Evolutionary conservation across 352 stramenopile species (phyloP).

Genomic region (Pseudoperonospora humuli): DNA sequence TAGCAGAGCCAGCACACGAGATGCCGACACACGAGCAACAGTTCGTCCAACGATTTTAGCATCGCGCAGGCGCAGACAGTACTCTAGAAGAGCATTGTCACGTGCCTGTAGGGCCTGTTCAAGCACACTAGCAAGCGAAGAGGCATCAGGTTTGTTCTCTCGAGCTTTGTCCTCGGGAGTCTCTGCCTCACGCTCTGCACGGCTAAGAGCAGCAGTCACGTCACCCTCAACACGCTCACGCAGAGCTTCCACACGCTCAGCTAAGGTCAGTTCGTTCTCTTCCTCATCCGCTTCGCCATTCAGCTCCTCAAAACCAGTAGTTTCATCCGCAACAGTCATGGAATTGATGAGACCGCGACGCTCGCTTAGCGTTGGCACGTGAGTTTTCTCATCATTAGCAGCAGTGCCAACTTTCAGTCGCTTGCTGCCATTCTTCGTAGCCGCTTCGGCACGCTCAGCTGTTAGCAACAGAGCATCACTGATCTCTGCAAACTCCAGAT

Average conservation of each 20-base stretch:
- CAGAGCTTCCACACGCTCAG: slow-evolving; percentile 67
- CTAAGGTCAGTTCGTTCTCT: slow-evolving; percentile 57
- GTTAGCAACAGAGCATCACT: slow-evolving; percentile 59
- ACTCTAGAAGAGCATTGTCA: slow-evolving; percentile 83
- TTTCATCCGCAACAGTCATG: slow-evolving; percentile 56
- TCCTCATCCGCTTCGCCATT: slow-evolving; percentile 37
- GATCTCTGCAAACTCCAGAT: slow-evolving; percentile 48
- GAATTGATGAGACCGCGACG: slow-evolving; percentile 49
- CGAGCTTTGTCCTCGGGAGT: slow-evolving; percentile 21
- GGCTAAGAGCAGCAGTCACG: slow-evolving; percentile 49
- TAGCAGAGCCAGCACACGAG: slow-evolving; percentile 69
- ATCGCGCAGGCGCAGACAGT: slow-evolving; percentile 71
- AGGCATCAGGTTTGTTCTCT: slow-evolving; percentile 62
- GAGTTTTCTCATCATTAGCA: slow-evolving; percentile 42
- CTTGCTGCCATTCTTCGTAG: slow-evolving; percentile 41
- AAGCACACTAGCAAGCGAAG: slow-evolving; percentile 71
- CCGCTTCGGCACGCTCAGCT: slow-evolving; percentile 25
- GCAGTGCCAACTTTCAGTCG: slow-evolving; percentile 45
- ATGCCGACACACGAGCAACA: slow-evolving; percentile 63
- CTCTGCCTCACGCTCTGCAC: slow-evolving; percentile 36
- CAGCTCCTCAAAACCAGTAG: slow-evolving; percentile 51
- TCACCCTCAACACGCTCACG: slow-evolving; percentile 70
- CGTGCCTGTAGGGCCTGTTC: slow-evolving; percentile 81
- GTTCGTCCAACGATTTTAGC: slow-evolving; percentile 67
- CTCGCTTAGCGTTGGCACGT: slow-evolving; percentile 67